These are phyloP conservation scores for Mrakia blollopis DNA, from an alignment of 768 basidiomycete genomes.

Conservation along the genomic window DNA sequence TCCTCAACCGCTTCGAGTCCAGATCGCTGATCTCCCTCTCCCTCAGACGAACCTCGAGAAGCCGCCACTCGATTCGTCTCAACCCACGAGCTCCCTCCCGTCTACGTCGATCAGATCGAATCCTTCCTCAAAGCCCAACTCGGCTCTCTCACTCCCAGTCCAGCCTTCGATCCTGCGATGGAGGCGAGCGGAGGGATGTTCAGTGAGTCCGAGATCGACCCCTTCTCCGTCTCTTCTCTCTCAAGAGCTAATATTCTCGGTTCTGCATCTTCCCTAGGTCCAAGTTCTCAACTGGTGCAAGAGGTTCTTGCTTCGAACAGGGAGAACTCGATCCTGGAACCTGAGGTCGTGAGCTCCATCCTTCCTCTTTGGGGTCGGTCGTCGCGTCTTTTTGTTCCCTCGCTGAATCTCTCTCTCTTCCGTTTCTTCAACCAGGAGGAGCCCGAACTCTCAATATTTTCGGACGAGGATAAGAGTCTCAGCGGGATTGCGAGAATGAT, in stretches of 20 bases:
- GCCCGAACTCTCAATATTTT: neutral
- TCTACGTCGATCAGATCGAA: conserved; percentile 41
- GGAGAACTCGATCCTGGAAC: neutral
- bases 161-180: conserved; percentile 7
- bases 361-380: neutral
- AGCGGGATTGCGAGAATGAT: conserved; percentile 25
- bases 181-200: conserved; percentile 5
- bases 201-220: neutral
- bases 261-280: neutral
- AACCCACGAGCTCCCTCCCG: conserved; percentile 36
- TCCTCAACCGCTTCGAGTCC: neutral
- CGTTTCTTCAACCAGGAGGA: neutral
- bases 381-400: neutral
- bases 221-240: too few species aligned
- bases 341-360: neutral
- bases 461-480: conserved; percentile 17
- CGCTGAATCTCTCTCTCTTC: neutral
- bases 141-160: neutral
- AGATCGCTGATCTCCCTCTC: neutral
- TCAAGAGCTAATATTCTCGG: too few species aligned
- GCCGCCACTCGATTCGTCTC: conserved; percentile 38
- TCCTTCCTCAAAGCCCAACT: conserved; percentile 33
- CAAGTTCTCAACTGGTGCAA: neutral
- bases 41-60: conserved; percentile 33
- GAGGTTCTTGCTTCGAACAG: neutral